These are phyloP conservation scores for Cystobasidiaceae sp. DNA, from an alignment of 1,284 basidiomycete genomes.

Conservation along the genomic window DNA sequence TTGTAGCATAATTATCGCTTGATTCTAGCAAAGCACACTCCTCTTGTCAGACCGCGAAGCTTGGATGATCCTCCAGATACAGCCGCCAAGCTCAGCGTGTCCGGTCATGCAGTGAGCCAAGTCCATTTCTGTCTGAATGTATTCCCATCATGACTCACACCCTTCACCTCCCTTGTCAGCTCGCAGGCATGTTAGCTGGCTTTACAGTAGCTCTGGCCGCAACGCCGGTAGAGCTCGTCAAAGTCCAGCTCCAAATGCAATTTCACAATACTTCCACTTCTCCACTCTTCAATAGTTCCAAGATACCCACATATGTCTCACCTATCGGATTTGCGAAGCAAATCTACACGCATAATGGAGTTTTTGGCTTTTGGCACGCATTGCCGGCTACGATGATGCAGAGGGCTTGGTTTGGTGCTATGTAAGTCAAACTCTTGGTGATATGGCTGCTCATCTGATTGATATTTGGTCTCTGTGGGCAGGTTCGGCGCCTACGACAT, in stretches of 20 bases:
- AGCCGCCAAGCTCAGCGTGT: constrained; percentile 48
- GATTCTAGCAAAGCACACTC: constrained; percentile 57
- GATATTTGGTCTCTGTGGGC: neutral
- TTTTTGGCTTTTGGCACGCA: constrained; percentile 45
- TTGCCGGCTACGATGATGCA: constrained; percentile 47
- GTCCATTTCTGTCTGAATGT: constrained; percentile 50
- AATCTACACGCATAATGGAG: constrained; percentile 41
- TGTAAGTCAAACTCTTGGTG: constrained; percentile 34
- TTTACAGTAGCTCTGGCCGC: constrained; percentile 66
- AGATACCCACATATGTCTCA: constrained; percentile 39
- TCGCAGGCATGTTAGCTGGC: constrained; percentile 69
- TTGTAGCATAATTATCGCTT: constrained; percentile 61
- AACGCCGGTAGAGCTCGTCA: constrained; percentile 64
- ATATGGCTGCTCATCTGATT: neutral
- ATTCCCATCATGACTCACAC: constrained; percentile 50
- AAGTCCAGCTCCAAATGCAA: constrained; percentile 73
- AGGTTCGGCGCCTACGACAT: constrained; percentile 47
- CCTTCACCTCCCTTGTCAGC: constrained; percentile 11
- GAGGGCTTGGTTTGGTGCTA: constrained; percentile 45
- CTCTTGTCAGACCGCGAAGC: constrained; percentile 52
- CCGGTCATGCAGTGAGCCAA: constrained; percentile 35
- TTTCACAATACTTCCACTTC: constrained; percentile 52
- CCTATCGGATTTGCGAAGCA: constrained; percentile 47
- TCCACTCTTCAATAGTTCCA: neutral
- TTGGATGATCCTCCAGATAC: constrained; percentile 45